These are phyloP conservation scores for Geotrichum histeridarum DNA, from an alignment of 1,139 yeast genomes.

Conservation along the genomic window DNA sequence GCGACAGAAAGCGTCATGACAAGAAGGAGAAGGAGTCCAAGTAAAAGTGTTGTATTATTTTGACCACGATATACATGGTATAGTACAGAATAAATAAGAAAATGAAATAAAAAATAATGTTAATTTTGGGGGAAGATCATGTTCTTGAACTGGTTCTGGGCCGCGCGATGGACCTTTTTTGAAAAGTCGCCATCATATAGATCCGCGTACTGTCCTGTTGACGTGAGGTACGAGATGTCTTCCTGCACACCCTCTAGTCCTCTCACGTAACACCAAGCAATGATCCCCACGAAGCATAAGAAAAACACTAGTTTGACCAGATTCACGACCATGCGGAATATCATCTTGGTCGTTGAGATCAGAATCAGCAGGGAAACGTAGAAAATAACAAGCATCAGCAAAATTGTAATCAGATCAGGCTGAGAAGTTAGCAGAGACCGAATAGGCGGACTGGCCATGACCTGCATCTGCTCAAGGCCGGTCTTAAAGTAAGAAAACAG, in stretches of 20 bases:
- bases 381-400: slow-evolving; percentile 28
- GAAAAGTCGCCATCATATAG: slow-evolving; percentile 13
- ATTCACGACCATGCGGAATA: slow-evolving; percentile 28
- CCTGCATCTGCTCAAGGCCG: slow-evolving; percentile 12
- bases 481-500: slow-evolving; percentile 4
- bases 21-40: slow-evolving; percentile 7
- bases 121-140: background rate
- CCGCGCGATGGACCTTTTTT: slow-evolving; percentile 9
- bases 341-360: slow-evolving; percentile 30
- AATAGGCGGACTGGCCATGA: slow-evolving; percentile 20
- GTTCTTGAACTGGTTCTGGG: slow-evolving; percentile 8
- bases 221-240: slow-evolving; percentile 19
- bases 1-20: slow-evolving; percentile 14
- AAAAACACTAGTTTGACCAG: slow-evolving; percentile 26
- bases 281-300: slow-evolving; percentile 22
- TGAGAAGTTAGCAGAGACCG: slow-evolving; percentile 23
- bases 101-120: background rate
- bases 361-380: slow-evolving; percentile 32
- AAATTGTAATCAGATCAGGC: slow-evolving; percentile 29
- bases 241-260: slow-evolving; percentile 27
- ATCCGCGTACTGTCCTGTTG: slow-evolving; percentile 16
- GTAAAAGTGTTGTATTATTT: background rate
- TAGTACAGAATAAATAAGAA: background rate
- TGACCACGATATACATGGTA: too few species aligned
- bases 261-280: slow-evolving; percentile 26